Conservation (phyloP, 345 rosid genomes). For the Populus nigra region DNA sequence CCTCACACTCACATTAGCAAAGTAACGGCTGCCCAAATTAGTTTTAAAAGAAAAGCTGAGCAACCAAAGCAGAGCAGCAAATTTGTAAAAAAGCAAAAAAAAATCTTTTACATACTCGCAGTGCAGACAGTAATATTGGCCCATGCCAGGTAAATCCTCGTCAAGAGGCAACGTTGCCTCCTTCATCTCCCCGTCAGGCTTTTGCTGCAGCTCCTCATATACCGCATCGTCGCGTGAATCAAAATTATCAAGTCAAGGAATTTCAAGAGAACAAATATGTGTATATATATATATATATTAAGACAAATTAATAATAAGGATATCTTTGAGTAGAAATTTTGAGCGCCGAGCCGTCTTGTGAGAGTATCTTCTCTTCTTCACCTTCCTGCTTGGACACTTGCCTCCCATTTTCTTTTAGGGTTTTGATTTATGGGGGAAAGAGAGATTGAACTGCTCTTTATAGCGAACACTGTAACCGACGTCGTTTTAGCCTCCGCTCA, state of each 20-base stretch:
- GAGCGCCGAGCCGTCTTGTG: constrained; percentile 86
- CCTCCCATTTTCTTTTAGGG: constrained; percentile 26
- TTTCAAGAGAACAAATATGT: not conserved
- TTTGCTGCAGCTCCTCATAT: constrained; percentile 69
- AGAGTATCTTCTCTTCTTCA: constrained; percentile 90
- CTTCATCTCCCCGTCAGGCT: constrained; percentile 52
- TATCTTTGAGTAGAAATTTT: constrained; percentile 80
- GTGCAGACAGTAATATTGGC: constrained; percentile 88
- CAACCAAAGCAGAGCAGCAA: not conserved
- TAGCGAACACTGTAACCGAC: not conserved
- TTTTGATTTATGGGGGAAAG: not conserved
- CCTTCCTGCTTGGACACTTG: constrained; percentile 54
- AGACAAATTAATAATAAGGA: constrained; percentile 30
- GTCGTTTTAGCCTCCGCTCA: not conserved
- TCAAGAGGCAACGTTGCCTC: constrained; percentile 52
- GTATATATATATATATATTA: not conserved
- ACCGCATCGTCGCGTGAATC: constrained; percentile 79
- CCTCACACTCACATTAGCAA: constrained; percentile 54
- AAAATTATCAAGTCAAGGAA: constrained; percentile 35
- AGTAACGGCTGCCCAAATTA: constrained; percentile 64
- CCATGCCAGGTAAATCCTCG: constrained; percentile 98
- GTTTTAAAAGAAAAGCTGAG: not conserved
- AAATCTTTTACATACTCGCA: constrained; percentile 65
- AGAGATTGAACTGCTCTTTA: not conserved
- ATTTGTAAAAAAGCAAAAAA: not conserved